Evolutionary conservation across 192 early-diverging fungal genomes (phyloP), one percentile per base, ranked within the genome.

Genomic region (Linderina pennispora): DNA sequence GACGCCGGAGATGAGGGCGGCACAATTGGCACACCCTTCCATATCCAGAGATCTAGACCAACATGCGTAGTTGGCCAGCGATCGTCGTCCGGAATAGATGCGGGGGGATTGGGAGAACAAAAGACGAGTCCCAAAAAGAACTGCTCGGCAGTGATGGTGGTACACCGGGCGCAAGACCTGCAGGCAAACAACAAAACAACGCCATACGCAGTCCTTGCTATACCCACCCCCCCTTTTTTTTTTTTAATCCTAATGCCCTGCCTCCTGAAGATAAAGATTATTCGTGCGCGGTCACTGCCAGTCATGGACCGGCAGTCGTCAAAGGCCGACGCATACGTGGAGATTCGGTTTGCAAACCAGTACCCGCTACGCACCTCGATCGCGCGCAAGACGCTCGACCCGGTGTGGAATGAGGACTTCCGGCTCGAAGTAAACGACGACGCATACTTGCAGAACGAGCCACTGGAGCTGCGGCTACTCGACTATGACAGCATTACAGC

Each of bases 321-420:
- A 46, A 66, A 86, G 45, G 84, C 87, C 13, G 88, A 90, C 56
- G 88, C 88, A n/a, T 90, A 85, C 40, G 88, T 87, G 15, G 88
- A 90, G 48, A 72, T 86, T 28, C 76, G 76, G 48, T 88, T 89
- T 50, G 80, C 78, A 8, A 81, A 86, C 50, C 80, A 80, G 50
- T 85, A 90, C 23, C 61, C 66, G 3, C 53, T 77, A 22, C 61
- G 79, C 18, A 89, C 85, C 5, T 62, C 78, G 26, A 85, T 85
- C 26, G 75, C 71, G 16, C 70, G 79, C 17, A 77, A 80, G 23
- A 90, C 87, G 19, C 74, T 90, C 32, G 84, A 87, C 55, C 88
- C 88, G 0, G 68, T 85, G 8, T 90, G 88, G 88, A 88, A 89
- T 38, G 82, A 89, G 51, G 84, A 86, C 44, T 87, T 87, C 40